These are phyloP conservation scores for Porodaedalea pini DNA, from an alignment of 1,284 basidiomycete genomes.

Conservation along the genomic window DNA sequence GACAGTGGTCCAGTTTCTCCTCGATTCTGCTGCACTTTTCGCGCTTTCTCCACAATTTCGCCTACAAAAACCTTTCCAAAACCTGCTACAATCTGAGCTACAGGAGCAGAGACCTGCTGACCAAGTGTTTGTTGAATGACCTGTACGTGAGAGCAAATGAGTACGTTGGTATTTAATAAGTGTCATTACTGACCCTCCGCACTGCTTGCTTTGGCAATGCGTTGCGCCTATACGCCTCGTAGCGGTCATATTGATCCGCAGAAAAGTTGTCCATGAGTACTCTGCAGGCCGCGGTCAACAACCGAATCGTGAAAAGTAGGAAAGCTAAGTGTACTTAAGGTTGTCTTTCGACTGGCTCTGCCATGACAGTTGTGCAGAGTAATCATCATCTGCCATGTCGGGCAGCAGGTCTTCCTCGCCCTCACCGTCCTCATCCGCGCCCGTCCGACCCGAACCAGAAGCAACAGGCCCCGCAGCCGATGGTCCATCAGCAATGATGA, in stretches of 20 bases:
- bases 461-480: constrained; percentile 18
- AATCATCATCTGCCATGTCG: constrained; percentile 83
- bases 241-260: constrained; percentile 80
- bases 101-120: constrained; percentile 81
- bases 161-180: neutral
- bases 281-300: constrained; percentile 35
- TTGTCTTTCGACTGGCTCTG: constrained; percentile 83
- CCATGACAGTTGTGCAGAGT: constrained; percentile 73
- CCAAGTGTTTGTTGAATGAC: constrained; percentile 81
- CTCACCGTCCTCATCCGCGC: constrained; percentile 48
- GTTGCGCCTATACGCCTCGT: constrained; percentile 82
- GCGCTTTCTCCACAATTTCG: constrained; percentile 86
- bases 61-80: constrained; percentile 91
- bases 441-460: constrained; percentile 23
- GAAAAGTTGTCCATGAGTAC: constrained; percentile 86
- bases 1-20: constrained; percentile 76
- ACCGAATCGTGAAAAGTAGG: neutral
- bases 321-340: constrained; percentile 50
- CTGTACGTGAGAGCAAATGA: constrained; percentile 35
- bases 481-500: constrained; percentile 28
- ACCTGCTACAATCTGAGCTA: constrained; percentile 85
- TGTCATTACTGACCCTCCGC: constrained; percentile 52
- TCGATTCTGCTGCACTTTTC: constrained; percentile 68
- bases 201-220: constrained; percentile 82
- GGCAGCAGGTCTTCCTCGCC: constrained; percentile 72